A percentile compares a stretch with the other conserved stretches of the same genome.
Conservation (phyloP, 257 asterid species). For the Petrea volubilis region DNA sequence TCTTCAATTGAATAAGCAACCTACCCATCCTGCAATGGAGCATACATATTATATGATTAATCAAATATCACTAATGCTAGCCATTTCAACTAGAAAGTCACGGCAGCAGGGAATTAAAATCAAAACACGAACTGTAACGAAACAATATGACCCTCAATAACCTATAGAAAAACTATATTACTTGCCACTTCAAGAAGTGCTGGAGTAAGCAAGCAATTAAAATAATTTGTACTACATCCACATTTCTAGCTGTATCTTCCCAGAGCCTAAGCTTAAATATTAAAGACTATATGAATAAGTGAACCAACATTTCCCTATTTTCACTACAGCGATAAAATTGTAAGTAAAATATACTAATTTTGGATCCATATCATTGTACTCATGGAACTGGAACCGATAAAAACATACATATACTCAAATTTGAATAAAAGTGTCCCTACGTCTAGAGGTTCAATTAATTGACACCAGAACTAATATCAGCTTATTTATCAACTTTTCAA, state of each 20-base stretch:
- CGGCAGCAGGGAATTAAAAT: background rate
- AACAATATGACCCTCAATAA: background rate
- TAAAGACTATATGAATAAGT: background rate
- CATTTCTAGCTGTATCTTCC: background rate
- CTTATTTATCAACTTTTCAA: no score
- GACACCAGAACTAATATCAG: no score
- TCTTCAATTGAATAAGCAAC: constrained; percentile 38
- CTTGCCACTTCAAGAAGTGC: background rate
- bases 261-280: background rate
- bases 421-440: no score
- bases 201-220: background rate
- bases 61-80: background rate
- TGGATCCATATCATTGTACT: no score
- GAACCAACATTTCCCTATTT: background rate
- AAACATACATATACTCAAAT: no score
- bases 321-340: background rate
- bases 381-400: no score
- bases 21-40: constrained; percentile 90
- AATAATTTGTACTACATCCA: background rate
- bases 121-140: background rate
- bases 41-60: background rate
- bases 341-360: no score
- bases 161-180: background rate
- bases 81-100: background rate
- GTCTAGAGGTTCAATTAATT: no score